Evolutionary conservation across 345 rosid species (phyloP).

Genomic region (Lepidium aucheri): DNA sequence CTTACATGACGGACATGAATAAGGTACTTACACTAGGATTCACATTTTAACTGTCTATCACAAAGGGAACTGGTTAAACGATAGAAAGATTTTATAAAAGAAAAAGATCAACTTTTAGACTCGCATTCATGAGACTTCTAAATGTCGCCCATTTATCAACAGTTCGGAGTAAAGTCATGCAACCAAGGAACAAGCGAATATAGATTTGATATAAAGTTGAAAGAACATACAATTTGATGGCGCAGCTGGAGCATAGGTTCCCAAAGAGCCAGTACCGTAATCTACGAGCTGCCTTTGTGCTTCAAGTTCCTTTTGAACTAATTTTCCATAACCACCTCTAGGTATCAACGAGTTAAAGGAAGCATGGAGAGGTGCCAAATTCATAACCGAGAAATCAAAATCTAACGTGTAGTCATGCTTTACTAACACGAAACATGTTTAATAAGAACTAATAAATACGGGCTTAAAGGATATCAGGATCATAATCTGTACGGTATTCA

Average conservation of each 20-base stretch:
- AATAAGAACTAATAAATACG: not conserved
- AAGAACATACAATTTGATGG: conserved; percentile 63
- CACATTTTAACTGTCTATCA: not conserved
- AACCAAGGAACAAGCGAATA: not conserved
- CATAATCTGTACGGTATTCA: conserved; percentile 97
- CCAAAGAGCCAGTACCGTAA: conserved; percentile 88
- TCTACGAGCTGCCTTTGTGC: conserved; percentile 94
- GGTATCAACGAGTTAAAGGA: conserved; percentile 37
- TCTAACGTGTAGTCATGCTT: not conserved
- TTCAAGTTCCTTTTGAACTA: conserved; percentile 87
- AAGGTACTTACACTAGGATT: not conserved
- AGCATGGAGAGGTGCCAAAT: not conserved
- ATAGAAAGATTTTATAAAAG: not conserved
- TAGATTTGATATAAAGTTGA: not conserved
- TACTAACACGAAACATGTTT: not conserved
- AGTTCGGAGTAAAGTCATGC: not conserved
- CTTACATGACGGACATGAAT: not conserved
- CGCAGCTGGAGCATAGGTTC: conserved; percentile 55
- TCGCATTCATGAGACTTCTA: not conserved
- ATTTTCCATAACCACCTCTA: conserved; percentile 98
- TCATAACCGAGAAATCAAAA: not conserved
- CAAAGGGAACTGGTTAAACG: not conserved
- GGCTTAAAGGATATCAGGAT: conserved; percentile 95
- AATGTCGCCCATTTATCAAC: not conserved
- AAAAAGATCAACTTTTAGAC: not conserved